These are phyloP conservation scores for Petasospora rhodanensis DNA, from an alignment of 1,139 yeast species.

Conservation along the genomic window DNA sequence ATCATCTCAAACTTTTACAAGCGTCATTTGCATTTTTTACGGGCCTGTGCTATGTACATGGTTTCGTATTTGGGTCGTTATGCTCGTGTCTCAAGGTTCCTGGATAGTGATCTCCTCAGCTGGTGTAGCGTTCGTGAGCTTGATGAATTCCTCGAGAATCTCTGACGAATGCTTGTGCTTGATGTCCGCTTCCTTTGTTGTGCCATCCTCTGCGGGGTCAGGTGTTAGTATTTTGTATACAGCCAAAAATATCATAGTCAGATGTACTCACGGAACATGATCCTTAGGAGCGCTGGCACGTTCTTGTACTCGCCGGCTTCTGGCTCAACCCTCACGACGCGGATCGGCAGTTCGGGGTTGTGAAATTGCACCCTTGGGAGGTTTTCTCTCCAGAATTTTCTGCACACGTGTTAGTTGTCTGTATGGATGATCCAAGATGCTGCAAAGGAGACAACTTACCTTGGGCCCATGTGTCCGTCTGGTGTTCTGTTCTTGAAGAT, in stretches of 20 bases:
- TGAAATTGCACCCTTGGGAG: conserved; percentile 79
- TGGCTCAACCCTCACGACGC: conserved; percentile 52
- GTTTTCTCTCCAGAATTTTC: conserved; percentile 66
- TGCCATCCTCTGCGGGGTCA: conserved; percentile 29
- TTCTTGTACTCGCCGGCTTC: conserved; percentile 31
- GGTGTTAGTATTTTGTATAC: conserved; percentile 2
- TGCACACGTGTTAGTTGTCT: conserved; percentile 13
- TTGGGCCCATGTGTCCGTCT: conserved; percentile 49
- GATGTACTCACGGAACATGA: conserved; percentile 23
- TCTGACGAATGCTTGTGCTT: conserved; percentile 34
- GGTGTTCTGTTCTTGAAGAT: conserved; percentile 41
- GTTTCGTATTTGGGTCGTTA: too few species aligned
- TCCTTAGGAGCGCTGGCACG: conserved; percentile 41
- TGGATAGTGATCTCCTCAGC: conserved; percentile 14
- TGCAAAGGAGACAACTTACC: conserved; percentile 16
- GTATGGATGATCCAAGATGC: too few species aligned
- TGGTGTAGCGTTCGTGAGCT: conserved; percentile 31
- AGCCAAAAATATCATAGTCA: too few species aligned
- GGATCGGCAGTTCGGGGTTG: conserved; percentile 64
- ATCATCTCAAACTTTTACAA: too few species aligned
- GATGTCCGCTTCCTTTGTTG: conserved; percentile 32
- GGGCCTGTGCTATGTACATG: too few species aligned
- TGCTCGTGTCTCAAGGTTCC: background rate
- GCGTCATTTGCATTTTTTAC: too few species aligned
- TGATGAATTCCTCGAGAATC: conserved; percentile 35